Evolutionary conservation across 805 yeast genomes (phyloP).

Genomic region (Metschnikowia noctiluminum): DNA sequence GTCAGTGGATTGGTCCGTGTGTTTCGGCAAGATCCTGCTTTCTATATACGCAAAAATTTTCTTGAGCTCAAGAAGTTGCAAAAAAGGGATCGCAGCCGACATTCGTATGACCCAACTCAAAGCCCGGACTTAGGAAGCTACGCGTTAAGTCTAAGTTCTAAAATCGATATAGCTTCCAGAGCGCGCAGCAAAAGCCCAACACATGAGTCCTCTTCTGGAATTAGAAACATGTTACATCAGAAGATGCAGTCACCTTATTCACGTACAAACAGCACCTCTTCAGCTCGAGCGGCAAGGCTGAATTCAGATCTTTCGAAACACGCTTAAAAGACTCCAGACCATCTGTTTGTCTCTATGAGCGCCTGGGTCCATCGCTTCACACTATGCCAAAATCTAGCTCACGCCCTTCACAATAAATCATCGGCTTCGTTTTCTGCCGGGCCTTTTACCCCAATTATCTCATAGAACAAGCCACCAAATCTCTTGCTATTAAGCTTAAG

Average conservation of each 20-base stretch:
- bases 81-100: constrained; percentile 2
- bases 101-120: background rate
- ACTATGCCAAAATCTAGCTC: no score
- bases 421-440: background rate
- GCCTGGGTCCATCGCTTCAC: background rate
- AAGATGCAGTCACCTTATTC: constrained; percentile 3
- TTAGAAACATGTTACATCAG: constrained; percentile 8
- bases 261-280: constrained; percentile 2
- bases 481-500: constrained; percentile 33
- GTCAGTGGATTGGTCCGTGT: constrained; percentile 68
- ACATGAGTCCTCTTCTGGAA: constrained; percentile 1
- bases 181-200: constrained; percentile 14
- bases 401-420: background rate
- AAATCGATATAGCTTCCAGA: background rate
- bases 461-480: constrained; percentile 32
- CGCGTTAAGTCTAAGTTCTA: background rate
- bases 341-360: no score
- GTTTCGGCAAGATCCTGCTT: constrained; percentile 75
- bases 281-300: constrained; percentile 5
- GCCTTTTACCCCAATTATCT: constrained; percentile 6
- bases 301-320: constrained; percentile 4
- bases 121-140: background rate
- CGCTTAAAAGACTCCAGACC: background rate
- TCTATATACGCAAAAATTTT: constrained; percentile 29
- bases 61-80: constrained; percentile 11